Base-by-base conservation (phyloP, 495 filamentous ascomycete genomes). In the Penicillium riverlandense region DNA sequence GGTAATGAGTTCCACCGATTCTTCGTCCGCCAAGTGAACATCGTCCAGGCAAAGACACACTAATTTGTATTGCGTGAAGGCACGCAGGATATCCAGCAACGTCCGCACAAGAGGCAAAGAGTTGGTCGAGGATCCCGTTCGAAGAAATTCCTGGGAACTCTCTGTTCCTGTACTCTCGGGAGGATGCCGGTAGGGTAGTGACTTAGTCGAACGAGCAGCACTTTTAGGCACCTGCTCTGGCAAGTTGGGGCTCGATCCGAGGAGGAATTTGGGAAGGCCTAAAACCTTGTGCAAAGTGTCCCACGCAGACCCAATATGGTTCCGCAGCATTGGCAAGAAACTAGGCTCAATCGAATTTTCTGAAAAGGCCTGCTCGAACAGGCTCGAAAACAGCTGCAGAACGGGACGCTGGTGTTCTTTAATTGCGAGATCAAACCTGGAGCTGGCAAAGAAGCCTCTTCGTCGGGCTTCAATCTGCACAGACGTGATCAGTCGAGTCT, bases 331-430 rank as follows among this genome's bases (percentile, higher is more conserved):
- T 45, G 78, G 76, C 49, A 88, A 84, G 50, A 87, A 86, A 7
- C 77, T 69, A 0, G 80, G 86, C 4, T 81, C 74, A 5, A 83
- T 78, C 50, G 86, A 79, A 45, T 76, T 80, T 55, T 89, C 85
- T 1, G 83, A 85, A 66, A 85, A 88, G 7, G 88, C 83, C 53
- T 89, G 85, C 39, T 83, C 78, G 54, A 89, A 88, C 1, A 88
- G 61, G 12, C 48, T 77, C 77, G 9, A 88, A 61, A 13, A 88
- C 65, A 4, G 83, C 81, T 8, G 82, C 81, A 61, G 85, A 88
- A 11, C 22, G 22, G 22, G 22, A 22, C 22, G 22, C 22, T 4
- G 2, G 4, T 84, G 81, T 1, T 77, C 80, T 48, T 72, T 78
- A 59, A 75, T 74, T 4, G 79, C 74, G 9, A 76, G 75, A 48